Conservation (phyloP, 1,284 basidiomycete genomes). For the Trametes pubescens region DNA sequence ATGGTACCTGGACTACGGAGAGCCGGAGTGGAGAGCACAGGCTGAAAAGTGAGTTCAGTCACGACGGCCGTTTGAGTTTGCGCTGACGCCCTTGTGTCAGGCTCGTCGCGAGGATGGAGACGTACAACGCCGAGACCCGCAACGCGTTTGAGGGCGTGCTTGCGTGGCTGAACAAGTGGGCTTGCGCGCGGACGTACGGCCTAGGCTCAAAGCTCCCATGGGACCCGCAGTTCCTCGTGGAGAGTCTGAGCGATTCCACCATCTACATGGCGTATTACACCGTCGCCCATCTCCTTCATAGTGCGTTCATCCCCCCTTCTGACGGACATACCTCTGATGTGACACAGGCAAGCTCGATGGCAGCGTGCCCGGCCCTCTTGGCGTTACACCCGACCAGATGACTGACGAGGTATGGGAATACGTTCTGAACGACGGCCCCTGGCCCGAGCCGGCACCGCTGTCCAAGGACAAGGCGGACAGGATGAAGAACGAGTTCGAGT, state of each 20-base stretch:
- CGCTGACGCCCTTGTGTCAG: constrained; percentile 49
- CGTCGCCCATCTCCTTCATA: constrained; percentile 88
- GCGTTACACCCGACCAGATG: constrained; percentile 91
- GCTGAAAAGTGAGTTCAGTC: constrained; percentile 75
- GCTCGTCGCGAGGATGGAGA: constrained; percentile 87
- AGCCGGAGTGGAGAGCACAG: constrained; percentile 86
- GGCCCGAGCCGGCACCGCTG: constrained; percentile 75
- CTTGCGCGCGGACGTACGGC: constrained; percentile 96
- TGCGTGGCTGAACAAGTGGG: constrained; percentile 98
- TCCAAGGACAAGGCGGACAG: constrained; percentile 82
- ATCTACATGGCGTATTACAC: constrained; percentile 99
- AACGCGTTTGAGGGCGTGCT: constrained; percentile 93
- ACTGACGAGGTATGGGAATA: constrained; percentile 99
- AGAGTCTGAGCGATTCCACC: constrained; percentile 97
- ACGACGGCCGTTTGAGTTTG: constrained; percentile 2
- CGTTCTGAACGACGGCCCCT: constrained; percentile 82
- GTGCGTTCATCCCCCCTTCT: constrained; percentile 50
- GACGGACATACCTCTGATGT: constrained; percentile 24
- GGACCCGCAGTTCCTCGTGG: constrained; percentile 97
- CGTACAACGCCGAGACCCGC: constrained; percentile 89
- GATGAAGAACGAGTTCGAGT: constrained; percentile 92
- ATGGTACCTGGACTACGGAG: constrained; percentile 99
- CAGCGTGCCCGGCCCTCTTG: constrained; percentile 81
- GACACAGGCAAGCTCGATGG: constrained; percentile 78
- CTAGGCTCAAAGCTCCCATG: constrained; percentile 96